A percentile compares a stretch with the other conserved stretches of the same genome.
Conservation (phyloP, 306 rosid species). For the Mimosa pudica region DNA sequence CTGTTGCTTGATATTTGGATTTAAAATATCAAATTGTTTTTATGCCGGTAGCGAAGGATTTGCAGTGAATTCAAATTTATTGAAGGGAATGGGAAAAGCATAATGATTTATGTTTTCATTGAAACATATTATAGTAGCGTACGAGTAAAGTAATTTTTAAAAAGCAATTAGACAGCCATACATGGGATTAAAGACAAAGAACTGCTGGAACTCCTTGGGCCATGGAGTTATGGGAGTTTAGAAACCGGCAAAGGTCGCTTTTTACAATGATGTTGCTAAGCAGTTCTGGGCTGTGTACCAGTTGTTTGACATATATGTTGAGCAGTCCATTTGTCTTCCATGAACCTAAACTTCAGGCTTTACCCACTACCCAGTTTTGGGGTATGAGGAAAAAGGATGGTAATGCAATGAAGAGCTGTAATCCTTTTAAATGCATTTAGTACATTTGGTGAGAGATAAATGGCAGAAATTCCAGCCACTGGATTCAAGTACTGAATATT, state of each 20-base stretch:
- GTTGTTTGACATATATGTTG: background rate
- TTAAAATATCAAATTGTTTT: too few species aligned
- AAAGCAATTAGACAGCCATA: background rate
- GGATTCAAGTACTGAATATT: background rate
- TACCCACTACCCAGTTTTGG: background rate
- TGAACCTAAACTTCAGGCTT: too few species aligned
- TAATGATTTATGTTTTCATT: conserved; percentile 17
- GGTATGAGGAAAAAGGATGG: background rate
- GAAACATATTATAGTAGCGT: background rate
- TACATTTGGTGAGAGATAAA: background rate
- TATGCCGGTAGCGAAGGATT: background rate
- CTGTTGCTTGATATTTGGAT: too few species aligned
- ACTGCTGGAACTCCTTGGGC: background rate
- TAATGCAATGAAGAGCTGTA: background rate
- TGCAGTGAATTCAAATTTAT: conserved; percentile 13
- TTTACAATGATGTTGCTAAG: background rate
- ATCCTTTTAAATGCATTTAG: background rate
- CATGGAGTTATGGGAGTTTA: background rate
- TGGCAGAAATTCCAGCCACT: background rate
- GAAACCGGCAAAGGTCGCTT: background rate
- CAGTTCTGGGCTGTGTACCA: background rate
- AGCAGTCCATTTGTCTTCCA: background rate
- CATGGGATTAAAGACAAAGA: background rate
- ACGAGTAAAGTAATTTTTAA: background rate
- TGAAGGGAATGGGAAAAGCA: conserved; percentile 7